Evolutionary conservation across 306 rosid genomes (phyloP).

Genomic region (Acacia melanoxylon): DNA sequence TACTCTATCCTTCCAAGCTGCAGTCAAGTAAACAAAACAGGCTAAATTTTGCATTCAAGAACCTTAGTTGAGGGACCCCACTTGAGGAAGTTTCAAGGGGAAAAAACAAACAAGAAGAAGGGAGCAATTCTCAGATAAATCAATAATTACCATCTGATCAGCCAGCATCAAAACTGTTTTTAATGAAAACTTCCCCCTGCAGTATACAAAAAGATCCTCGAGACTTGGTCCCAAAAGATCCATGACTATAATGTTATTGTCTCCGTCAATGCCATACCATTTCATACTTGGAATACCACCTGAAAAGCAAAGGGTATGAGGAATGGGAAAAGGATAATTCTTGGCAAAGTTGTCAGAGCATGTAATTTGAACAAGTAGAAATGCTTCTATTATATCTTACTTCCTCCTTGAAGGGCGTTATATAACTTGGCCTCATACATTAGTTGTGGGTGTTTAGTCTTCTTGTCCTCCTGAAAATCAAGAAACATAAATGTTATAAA

Average conservation of each 20-base stretch:
- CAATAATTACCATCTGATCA: slow-evolving; percentile 81
- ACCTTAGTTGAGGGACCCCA: slow-evolving; percentile 7
- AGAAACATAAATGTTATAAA: not conserved
- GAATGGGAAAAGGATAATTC: slow-evolving; percentile 17
- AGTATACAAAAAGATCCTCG: slow-evolving; percentile 89
- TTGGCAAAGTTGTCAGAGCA: not conserved
- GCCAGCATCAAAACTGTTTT: slow-evolving; percentile 93
- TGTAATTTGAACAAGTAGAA: slow-evolving; percentile 22
- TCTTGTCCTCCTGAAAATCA: slow-evolving; percentile 58
- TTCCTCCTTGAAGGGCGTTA: slow-evolving; percentile 59
- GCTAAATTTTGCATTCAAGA: slow-evolving; percentile 6
- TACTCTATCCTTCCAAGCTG: slow-evolving; percentile 70
- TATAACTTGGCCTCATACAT: slow-evolving; percentile 71
- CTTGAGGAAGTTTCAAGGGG: not conserved
- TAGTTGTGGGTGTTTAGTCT: slow-evolving; percentile 67
- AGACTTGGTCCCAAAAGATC: slow-evolving; percentile 96
- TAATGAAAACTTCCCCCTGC: slow-evolving; percentile 82
- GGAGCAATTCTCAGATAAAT: slow-evolving; percentile 5
- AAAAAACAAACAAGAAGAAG: slow-evolving; percentile 2
- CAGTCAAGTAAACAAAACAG: slow-evolving; percentile 28
- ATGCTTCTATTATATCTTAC: slow-evolving; percentile 47
- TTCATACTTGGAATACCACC: slow-evolving; percentile 81
- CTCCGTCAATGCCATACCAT: slow-evolving; percentile 89
- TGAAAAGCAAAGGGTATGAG: slow-evolving; percentile 34
- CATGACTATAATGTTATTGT: slow-evolving; percentile 75